Evolutionary conservation across 2,329 filamentous ascomycete genomes (phyloP), one percentile per base, ranked within the genome.

Genomic region (Ploettnerulaceae sp.): DNA sequence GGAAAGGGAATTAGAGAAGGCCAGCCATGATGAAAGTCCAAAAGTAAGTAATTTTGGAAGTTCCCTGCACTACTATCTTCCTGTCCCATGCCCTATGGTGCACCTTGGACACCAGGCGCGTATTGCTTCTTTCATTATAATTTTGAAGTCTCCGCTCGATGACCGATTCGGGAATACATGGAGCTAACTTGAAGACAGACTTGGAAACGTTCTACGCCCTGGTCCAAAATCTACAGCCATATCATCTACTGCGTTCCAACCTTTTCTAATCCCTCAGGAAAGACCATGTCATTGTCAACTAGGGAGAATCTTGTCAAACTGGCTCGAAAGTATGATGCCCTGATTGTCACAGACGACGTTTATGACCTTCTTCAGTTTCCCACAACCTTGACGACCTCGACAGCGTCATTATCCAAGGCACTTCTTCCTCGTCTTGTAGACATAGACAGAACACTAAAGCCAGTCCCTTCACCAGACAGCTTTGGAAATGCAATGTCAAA

Each of bases 311-410:
- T 97, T 3, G 81, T 97, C 18, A 70, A 71, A n/a, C 67, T 96
- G 5, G 91, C 91, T 0, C 76, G 91, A 47, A 72, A 81, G 48
- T 80, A 84, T 63, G 82, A 97, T 64, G 88, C 87, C 5, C 74
- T 97, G n/a, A 67, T 96, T 45, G 74, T 96, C 21, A 79, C 79
- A 38, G 91, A 97, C 67, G 93, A 98, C 64, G 89, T 97, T 7
- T 98, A 98, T 63, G 91, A 97, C 64, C 84, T 91, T 55, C 73
- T 97, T 4, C 86, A 90, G 63, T 96, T 89, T 88, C 76, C 79
- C 4, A 55, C 2, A 58, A 68, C 31, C 36, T 68, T 34, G 28
- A 34, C 41, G 2, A 14, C 28, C 3, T 29, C 51, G 3, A 36
- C 32, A 5, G 14, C 40, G 9, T 49, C 50, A 20, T 18, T 57